Conservation (phyloP, 2,329 filamentous ascomycete genomes). For the Penicillium brevicompactum region DNA sequence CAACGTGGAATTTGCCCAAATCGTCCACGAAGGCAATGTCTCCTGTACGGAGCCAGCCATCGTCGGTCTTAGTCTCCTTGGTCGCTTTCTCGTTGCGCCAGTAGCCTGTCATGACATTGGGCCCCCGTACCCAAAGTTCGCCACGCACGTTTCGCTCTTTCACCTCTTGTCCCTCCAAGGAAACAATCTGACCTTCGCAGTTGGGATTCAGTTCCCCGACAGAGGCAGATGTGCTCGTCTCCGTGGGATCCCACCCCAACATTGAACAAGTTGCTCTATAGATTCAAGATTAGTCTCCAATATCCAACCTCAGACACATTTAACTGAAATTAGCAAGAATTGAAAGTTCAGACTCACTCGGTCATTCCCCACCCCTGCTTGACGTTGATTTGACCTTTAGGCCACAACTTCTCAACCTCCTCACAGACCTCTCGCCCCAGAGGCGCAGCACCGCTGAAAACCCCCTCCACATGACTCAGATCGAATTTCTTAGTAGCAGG, state of each 20-base stretch:
- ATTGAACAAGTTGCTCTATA: constrained; percentile 66
- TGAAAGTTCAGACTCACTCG: constrained; percentile 55
- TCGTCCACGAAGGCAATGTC: constrained; percentile 68
- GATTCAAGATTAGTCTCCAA: constrained; percentile 1
- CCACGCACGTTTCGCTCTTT: constrained; percentile 60
- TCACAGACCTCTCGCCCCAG: constrained; percentile 55
- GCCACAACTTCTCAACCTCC: constrained; percentile 62
- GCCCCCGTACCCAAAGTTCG: constrained; percentile 73
- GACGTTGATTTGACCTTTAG: constrained; percentile 51
- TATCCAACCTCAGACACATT: not conserved
- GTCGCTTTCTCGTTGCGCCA: constrained; percentile 73
- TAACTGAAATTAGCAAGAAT: not conserved
- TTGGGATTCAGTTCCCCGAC: constrained; percentile 71
- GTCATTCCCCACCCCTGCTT: constrained; percentile 89
- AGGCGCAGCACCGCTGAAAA: constrained; percentile 72
- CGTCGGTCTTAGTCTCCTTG: constrained; percentile 59
- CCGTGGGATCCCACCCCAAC: constrained; percentile 63
- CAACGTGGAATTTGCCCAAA: constrained; percentile 62
- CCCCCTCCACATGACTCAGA: constrained; percentile 62
- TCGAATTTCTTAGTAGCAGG: constrained; percentile 67
- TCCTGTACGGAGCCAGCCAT: constrained; percentile 72
- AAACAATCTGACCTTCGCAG: constrained; percentile 67
- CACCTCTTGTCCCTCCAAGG: constrained; percentile 46
- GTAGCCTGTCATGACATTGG: constrained; percentile 75
- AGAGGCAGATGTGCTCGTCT: constrained; percentile 47